A percentile compares a stretch with the other conserved stretches of the same genome.
These are phyloP conservation scores for Staphylotrichum longicolle DNA, from an alignment of 495 filamentous ascomycete genomes.

Conservation along the genomic window DNA sequence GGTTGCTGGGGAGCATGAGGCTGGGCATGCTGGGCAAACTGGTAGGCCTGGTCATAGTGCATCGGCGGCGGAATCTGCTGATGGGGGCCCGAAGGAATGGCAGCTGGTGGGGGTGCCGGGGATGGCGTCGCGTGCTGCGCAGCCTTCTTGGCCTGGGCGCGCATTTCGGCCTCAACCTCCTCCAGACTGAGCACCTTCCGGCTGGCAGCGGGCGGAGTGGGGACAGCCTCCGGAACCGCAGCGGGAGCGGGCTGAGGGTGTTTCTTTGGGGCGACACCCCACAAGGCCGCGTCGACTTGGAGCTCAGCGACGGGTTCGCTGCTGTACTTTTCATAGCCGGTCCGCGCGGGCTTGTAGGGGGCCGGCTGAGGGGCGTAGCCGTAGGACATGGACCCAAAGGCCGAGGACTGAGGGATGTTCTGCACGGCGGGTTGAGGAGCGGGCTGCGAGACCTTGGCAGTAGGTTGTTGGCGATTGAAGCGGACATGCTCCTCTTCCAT, in stretches of 20 bases:
- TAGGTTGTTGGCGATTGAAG: slow-evolving; percentile 64
- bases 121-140: slow-evolving; percentile 32
- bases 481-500: slow-evolving; percentile 88
- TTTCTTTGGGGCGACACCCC: slow-evolving; percentile 72
- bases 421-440: slow-evolving; percentile 31
- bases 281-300: slow-evolving; percentile 88
- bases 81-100: slow-evolving; percentile 13
- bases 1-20: slow-evolving; percentile 31
- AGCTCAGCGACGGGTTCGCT: slow-evolving; percentile 74
- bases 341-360: slow-evolving; percentile 57
- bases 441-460: slow-evolving; percentile 37
- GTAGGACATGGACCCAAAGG: slow-evolving; percentile 36
- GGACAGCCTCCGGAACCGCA: slow-evolving; percentile 31
- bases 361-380: slow-evolving; percentile 45
- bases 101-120: slow-evolving; percentile 29
- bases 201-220: slow-evolving; percentile 32
- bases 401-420: slow-evolving; percentile 28
- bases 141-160: slow-evolving; percentile 61
- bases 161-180: slow-evolving; percentile 93
- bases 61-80: slow-evolving; percentile 31
- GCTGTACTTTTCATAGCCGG: slow-evolving; percentile 86
- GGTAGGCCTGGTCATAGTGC: slow-evolving; percentile 33
- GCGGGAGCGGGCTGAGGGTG: slow-evolving; percentile 37
- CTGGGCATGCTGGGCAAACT: slow-evolving; percentile 29
- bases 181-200: slow-evolving; percentile 94